Conservation (phyloP, 2,329 filamentous ascomycete species). For the Colletotrichum nymphaeae region DNA sequence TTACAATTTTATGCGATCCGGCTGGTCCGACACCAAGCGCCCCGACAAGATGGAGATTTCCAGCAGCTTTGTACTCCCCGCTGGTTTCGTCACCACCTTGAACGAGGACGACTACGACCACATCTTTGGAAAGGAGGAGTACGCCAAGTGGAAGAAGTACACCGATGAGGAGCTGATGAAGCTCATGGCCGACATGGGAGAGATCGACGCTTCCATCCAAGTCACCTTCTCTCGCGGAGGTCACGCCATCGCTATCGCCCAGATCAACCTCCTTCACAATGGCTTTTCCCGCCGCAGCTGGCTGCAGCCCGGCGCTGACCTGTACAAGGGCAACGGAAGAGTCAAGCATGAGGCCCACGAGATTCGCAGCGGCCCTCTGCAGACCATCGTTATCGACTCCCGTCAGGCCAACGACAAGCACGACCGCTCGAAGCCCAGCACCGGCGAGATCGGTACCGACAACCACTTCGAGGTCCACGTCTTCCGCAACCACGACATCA, state of each 20-base stretch:
- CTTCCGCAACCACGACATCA: conserved; percentile 1
- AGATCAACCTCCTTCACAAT: conserved; percentile 8
- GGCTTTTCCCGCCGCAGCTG: conserved; percentile 15
- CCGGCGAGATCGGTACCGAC: conserved; percentile 11
- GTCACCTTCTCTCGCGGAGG: conserved; percentile 6
- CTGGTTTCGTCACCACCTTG: conserved; percentile 8
- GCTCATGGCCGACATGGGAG: not conserved
- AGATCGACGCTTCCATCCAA: conserved; percentile 15
- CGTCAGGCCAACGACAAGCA: conserved; percentile 29
- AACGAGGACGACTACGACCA: conserved; percentile 5
- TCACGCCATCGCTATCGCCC: conserved; percentile 2
- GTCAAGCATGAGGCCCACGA: conserved; percentile 27
- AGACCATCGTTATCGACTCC: conserved; percentile 34
- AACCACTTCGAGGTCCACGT: conserved; percentile 10
- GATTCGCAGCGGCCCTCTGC: conserved; percentile 15
- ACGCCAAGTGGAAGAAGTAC: conserved; percentile 1
- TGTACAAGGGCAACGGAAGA: conserved; percentile 30
- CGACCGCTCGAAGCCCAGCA: conserved; percentile 17
- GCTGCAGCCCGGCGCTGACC: conserved; percentile 14
- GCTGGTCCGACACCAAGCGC: not conserved
- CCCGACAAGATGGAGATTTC: conserved; percentile 25
- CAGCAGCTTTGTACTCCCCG: conserved; percentile 7
- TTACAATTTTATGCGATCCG: conserved; percentile 6
- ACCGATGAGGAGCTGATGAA: conserved; percentile 3
- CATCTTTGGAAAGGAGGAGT: conserved; percentile 15